Evolutionary conservation across 140 eudicot species (phyloP).

Genomic region (Oenanthe javanica): DNA sequence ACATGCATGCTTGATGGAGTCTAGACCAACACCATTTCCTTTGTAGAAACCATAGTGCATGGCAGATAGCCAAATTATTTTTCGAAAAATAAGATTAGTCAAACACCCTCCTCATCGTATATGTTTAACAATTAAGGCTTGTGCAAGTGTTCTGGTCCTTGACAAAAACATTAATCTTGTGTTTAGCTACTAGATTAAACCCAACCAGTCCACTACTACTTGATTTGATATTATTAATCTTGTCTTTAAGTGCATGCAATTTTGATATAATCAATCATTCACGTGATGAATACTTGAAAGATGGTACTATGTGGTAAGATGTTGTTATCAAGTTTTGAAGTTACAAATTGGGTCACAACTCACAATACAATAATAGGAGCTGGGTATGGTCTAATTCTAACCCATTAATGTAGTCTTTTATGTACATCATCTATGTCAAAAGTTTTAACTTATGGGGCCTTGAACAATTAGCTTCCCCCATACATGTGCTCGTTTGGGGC

Average conservation of each 20-base stretch:
- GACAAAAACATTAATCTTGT: too few relatives aligned
- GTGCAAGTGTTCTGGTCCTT: too few relatives aligned
- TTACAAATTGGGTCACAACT: neutral
- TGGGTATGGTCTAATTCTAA: slow-evolving; percentile 1
- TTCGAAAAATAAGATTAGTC: too few relatives aligned
- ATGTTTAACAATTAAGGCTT: too few relatives aligned
- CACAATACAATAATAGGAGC: neutral
- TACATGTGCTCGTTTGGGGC: slow-evolving; percentile 9
- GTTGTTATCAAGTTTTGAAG: slow-evolving; percentile 3
- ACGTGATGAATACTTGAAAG: neutral
- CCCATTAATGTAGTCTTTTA: slow-evolving; percentile 7
- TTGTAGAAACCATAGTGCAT: too few relatives aligned
- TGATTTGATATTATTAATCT: neutral
- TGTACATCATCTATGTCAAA: neutral
- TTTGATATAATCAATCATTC: neutral
- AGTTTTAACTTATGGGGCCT: slow-evolving; percentile 3
- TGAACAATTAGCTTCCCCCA: neutral
- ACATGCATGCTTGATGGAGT: neutral
- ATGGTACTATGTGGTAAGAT: neutral
- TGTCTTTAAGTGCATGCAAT: neutral
- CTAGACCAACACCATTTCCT: neutral
- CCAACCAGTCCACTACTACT: too few relatives aligned
- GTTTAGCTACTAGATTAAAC: too few relatives aligned
- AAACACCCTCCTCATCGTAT: too few relatives aligned
- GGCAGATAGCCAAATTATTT: too few relatives aligned